A percentile compares a stretch with the other conserved stretches of the same genome.
These are phyloP conservation scores for Eutrema japonicum DNA, from an alignment of 345 rosid genomes.

Conservation along the genomic window DNA sequence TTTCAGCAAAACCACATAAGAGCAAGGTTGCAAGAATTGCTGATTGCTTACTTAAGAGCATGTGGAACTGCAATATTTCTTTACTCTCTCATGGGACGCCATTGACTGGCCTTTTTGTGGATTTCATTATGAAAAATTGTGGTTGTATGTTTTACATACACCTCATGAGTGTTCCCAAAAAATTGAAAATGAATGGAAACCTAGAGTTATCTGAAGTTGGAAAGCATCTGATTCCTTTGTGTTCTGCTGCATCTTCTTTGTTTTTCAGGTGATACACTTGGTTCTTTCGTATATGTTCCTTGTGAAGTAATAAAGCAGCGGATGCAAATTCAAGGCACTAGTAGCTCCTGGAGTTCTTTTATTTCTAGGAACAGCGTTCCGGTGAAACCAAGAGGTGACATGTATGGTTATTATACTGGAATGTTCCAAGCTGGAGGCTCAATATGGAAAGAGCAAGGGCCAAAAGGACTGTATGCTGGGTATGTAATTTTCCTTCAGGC, in stretches of 20 bases:
- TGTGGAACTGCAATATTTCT: slow-evolving; percentile 11
- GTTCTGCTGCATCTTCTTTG: slow-evolving; percentile 39
- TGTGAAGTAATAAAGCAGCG: slow-evolving; percentile 98
- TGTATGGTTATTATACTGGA: slow-evolving; percentile 80
- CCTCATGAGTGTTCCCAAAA: background rate
- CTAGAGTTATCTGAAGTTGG: slow-evolving; percentile 9
- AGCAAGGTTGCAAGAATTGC: slow-evolving; percentile 20
- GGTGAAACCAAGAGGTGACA: slow-evolving; percentile 54
- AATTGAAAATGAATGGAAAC: slow-evolving; percentile 1
- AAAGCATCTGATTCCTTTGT: slow-evolving; percentile 30
- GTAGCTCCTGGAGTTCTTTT: slow-evolving; percentile 68
- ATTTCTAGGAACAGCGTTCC: slow-evolving; percentile 50
- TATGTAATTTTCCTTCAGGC: slow-evolving; percentile 37
- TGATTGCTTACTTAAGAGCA: slow-evolving; percentile 27
- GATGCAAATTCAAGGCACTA: slow-evolving; percentile 95
- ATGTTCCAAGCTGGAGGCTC: slow-evolving; percentile 88
- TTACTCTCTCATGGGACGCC: background rate
- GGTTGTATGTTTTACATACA: background rate
- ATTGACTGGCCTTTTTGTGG: background rate
- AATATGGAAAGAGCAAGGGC: slow-evolving; percentile 88
- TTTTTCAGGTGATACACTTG: slow-evolving; percentile 89
- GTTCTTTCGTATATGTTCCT: slow-evolving; percentile 90
- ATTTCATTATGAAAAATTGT: slow-evolving; percentile 14
- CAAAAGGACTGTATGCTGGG: slow-evolving; percentile 90
- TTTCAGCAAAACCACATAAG: background rate